These are phyloP conservation scores for Diophrys sp. DNA, from an alignment of 73 alveolate species.

Conservation along the genomic window DNA sequence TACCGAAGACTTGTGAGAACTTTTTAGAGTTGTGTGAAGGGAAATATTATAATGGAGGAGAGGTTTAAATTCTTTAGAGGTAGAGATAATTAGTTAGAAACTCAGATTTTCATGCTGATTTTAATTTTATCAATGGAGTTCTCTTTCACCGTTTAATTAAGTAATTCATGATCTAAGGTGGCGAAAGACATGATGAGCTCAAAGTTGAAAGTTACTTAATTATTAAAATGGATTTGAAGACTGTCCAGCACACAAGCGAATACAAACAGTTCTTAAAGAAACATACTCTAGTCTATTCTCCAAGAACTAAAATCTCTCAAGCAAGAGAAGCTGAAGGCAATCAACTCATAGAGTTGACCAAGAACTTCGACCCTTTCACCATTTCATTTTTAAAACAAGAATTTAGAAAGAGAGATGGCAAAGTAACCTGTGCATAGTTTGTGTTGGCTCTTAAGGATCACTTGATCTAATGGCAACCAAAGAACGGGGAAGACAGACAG, in stretches of 20 bases:
- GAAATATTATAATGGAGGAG: too few relatives aligned
- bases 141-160: too few relatives aligned
- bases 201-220: too few relatives aligned
- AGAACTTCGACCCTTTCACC: conserved; percentile 84
- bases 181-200: too few relatives aligned
- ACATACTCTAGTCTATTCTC: conserved; percentile 36
- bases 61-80: too few relatives aligned
- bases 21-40: too few relatives aligned
- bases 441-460: conserved; percentile 70
- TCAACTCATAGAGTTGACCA: conserved; percentile 55
- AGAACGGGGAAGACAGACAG: conserved; percentile 67
- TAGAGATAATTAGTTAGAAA: too few relatives aligned
- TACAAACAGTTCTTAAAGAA: conserved; percentile 32
- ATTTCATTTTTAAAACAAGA: conserved; percentile 71
- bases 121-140: too few relatives aligned
- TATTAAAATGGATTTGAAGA: too few relatives aligned
- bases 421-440: conserved; percentile 25
- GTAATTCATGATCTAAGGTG: too few relatives aligned
- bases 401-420: conserved; percentile 37
- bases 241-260: conserved; percentile 9
- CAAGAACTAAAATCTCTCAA: conserved; percentile 21
- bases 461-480: conserved; percentile 70
- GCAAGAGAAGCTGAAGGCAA: conserved; percentile 56
- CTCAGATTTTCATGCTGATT: too few relatives aligned
- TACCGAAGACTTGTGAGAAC: too few relatives aligned